Evolutionary conservation across 768 basidiomycete species (phyloP).

Genomic region (Naganishia randhawae): DNA sequence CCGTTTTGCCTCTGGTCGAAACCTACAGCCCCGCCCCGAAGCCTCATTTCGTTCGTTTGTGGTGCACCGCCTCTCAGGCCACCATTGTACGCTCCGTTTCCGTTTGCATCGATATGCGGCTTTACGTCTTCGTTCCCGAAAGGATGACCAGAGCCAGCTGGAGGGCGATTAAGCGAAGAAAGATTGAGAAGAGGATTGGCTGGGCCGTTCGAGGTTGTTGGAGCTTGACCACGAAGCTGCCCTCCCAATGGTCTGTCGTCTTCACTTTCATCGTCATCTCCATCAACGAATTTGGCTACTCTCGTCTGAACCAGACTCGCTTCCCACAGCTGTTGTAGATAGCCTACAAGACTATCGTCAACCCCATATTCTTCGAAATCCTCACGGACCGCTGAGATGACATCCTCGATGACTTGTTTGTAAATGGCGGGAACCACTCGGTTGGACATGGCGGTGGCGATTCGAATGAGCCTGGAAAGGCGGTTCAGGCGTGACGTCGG

Average conservation of each 20-base stretch:
- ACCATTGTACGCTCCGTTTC: conserved; percentile 23
- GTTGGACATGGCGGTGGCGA: conserved; percentile 6
- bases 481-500: neutral
- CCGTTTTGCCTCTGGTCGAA: neutral
- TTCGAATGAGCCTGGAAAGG: neutral
- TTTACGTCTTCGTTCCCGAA: conserved; percentile 24
- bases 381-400: conserved; percentile 75
- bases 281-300: conserved; percentile 74
- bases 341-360: conserved; percentile 43
- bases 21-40: conserved; percentile 19
- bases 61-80: conserved; percentile 22
- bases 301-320: conserved; percentile 86
- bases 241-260: conserved; percentile 19
- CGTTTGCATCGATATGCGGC: conserved; percentile 35
- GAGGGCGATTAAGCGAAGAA: neutral
- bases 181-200: conserved; percentile 1
- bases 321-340: conserved; percentile 79
- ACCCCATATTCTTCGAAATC: conserved; percentile 98
- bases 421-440: conserved; percentile 64
- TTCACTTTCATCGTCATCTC: conserved; percentile 49
- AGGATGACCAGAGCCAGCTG: conserved; percentile 5
- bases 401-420: conserved; percentile 93
- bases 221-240: too few species aligned
- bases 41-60: neutral
- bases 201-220: neutral